phyloP scores from a whole-genome alignment of 805 yeast genomes.

The Spathaspora girioi region DNA sequence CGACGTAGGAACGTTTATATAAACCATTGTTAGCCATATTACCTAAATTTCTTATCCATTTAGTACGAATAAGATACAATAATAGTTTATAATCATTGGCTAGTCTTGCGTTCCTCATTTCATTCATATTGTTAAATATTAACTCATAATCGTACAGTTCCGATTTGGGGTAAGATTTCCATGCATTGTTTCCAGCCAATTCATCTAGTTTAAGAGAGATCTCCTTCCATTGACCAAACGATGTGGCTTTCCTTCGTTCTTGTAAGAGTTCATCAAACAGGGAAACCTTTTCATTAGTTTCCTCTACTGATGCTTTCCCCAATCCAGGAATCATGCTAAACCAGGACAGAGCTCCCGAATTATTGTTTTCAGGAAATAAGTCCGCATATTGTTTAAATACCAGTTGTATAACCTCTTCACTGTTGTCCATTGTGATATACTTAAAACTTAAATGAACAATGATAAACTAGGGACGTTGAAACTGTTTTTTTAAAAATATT shows the following conservation, averaged over 20 bases:
- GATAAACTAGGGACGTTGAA: no score
- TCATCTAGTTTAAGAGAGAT: slow-evolving; percentile 63
- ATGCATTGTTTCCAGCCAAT: slow-evolving; percentile 56
- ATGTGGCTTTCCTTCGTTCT: slow-evolving; percentile 32
- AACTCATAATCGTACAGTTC: slow-evolving; percentile 71
- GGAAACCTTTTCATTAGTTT: neutral
- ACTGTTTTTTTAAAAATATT: no score
- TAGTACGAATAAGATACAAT: slow-evolving; percentile 74
- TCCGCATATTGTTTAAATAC: slow-evolving; percentile 12
- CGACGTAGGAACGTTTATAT: slow-evolving; percentile 75
- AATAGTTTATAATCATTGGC: slow-evolving; percentile 56
- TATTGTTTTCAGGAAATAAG: slow-evolving; percentile 1
- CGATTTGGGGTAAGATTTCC: slow-evolving; percentile 67
- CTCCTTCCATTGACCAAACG: slow-evolving; percentile 63
- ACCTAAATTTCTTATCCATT: slow-evolving; percentile 82
- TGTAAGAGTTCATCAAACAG: slow-evolving; percentile 15
- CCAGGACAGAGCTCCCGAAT: neutral
- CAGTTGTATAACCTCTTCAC: slow-evolving; percentile 11
- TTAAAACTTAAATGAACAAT: neutral
- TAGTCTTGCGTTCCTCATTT: slow-evolving; percentile 57
- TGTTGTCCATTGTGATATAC: neutral
- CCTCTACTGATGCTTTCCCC: neutral
- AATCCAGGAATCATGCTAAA: neutral
- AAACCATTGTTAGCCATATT: slow-evolving; percentile 79
- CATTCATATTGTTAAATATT: slow-evolving; percentile 48